Percentiles rank a stretch among this genome's conserved stretches.
Evolutionary conservation across 495 filamentous ascomycete species (phyloP).

Genomic region (Penicillium ochrochloron): DNA sequence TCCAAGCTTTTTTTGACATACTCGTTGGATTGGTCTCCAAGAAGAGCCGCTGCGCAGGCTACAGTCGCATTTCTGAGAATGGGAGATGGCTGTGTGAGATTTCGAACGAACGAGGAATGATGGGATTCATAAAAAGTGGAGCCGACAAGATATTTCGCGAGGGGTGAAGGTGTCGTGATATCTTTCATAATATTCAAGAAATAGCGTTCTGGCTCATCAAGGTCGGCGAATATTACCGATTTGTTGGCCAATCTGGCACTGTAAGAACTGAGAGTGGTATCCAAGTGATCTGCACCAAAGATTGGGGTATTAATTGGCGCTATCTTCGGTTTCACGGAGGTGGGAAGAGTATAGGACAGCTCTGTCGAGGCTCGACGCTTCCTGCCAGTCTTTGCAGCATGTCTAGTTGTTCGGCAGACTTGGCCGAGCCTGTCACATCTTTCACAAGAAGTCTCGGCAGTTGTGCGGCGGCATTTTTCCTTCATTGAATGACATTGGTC

Average conservation of each 20-base stretch:
- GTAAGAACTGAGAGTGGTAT: not conserved
- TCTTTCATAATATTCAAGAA: slow-evolving; percentile 31
- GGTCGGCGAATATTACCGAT: slow-evolving; percentile 10
- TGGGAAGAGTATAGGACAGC: slow-evolving; percentile 22
- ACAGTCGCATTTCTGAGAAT: slow-evolving; percentile 22
- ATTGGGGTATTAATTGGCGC: not conserved
- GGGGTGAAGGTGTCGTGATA: slow-evolving; percentile 16
- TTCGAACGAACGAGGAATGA: slow-evolving; percentile 24
- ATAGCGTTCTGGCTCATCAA: slow-evolving; percentile 26
- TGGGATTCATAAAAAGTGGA: slow-evolving; percentile 23
- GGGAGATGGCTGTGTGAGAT: slow-evolving; percentile 15
- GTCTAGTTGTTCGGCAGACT: slow-evolving; percentile 14
- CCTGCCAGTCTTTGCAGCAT: slow-evolving; percentile 14
- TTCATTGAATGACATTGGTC: slow-evolving; percentile 23
- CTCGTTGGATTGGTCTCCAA: slow-evolving; percentile 21
- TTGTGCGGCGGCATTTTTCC: slow-evolving; percentile 21
- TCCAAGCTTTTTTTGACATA: slow-evolving; percentile 11
- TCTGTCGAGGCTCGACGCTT: slow-evolving; percentile 15
- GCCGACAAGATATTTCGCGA: slow-evolving; percentile 26
- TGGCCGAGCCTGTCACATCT: slow-evolving; percentile 21
- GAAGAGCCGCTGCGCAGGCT: slow-evolving; percentile 25
- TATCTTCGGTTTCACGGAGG: not conserved
- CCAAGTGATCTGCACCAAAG: not conserved
- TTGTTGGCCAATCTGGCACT: slow-evolving; percentile 20
- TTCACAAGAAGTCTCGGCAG: slow-evolving; percentile 16